Evolutionary conservation across 2,329 filamentous ascomycete genomes (phyloP).

Genomic region (Aspergillus bombycis): DNA sequence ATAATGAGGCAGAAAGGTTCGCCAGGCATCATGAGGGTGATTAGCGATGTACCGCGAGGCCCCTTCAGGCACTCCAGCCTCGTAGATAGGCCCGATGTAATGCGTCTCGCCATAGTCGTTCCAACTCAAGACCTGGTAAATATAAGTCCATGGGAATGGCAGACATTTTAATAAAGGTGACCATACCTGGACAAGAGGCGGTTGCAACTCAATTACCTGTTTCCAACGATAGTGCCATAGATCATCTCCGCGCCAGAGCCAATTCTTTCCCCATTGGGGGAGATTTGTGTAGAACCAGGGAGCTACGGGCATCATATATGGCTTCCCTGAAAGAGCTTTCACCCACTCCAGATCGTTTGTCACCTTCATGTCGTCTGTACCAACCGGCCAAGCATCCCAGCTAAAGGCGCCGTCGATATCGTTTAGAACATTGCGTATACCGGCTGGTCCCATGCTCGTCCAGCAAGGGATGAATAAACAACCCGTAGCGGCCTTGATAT

Average conservation of each 20-base stretch:
- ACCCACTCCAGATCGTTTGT: slow-evolving; percentile 47
- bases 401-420: slow-evolving; percentile 45
- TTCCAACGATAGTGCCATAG: slow-evolving; percentile 65
- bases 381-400: slow-evolving; percentile 50
- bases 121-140: slow-evolving; percentile 57
- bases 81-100: slow-evolving; percentile 57
- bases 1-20: slow-evolving; percentile 35
- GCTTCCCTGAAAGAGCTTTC: slow-evolving; percentile 39
- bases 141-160: neutral
- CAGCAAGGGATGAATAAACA: slow-evolving; percentile 51
- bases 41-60: slow-evolving; percentile 37
- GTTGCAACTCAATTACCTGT: slow-evolving; percentile 54
- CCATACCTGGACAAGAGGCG: slow-evolving; percentile 52
- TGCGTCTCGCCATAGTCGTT: slow-evolving; percentile 65
- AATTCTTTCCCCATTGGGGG: slow-evolving; percentile 61
- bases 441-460: slow-evolving; percentile 37
- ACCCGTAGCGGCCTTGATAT: slow-evolving; percentile 42
- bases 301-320: slow-evolving; percentile 60
- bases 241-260: slow-evolving; percentile 65
- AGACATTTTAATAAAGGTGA: neutral
- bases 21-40: slow-evolving; percentile 33
- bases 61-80: slow-evolving; percentile 53
- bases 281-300: slow-evolving; percentile 63
- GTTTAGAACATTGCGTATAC: slow-evolving; percentile 32
- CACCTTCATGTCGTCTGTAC: slow-evolving; percentile 41